These are phyloP conservation scores for Austroboletus eburneus DNA, from an alignment of 768 basidiomycete genomes.

Conservation along the genomic window DNA sequence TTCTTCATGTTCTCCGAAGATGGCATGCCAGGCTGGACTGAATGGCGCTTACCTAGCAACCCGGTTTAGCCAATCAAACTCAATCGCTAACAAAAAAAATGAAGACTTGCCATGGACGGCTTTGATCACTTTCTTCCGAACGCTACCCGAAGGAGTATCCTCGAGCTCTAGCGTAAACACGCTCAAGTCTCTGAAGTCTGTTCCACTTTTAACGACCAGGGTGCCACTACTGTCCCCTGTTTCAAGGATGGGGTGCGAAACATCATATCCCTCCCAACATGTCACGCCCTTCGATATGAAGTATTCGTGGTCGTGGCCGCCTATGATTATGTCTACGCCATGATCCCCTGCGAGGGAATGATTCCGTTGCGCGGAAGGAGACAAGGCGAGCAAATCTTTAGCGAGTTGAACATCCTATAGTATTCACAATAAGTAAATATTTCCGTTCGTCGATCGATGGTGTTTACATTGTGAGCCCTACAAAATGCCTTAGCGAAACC, in stretches of 20 bases:
- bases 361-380: conserved; percentile 48
- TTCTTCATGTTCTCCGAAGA: too few relatives aligned
- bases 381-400: conserved; percentile 55
- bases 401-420: conserved; percentile 69
- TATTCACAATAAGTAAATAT: conserved; percentile 6
- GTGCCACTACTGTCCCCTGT: conserved; percentile 65
- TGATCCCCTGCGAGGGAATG: conserved; percentile 49
- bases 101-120: not conserved
- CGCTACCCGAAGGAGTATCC: conserved; percentile 54
- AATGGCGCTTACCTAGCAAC: too few relatives aligned
- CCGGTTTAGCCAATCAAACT: too few relatives aligned
- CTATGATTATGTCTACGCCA: conserved; percentile 79
- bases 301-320: conserved; percentile 88
- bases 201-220: conserved; percentile 79
- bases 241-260: conserved; percentile 50
- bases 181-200: conserved; percentile 85
- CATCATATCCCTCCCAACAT: conserved; percentile 64
- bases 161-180: conserved; percentile 63
- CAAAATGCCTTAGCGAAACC: too few relatives aligned
- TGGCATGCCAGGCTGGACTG: too few relatives aligned
- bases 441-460: too few relatives aligned
- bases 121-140: conserved; percentile 38
- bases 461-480: too few relatives aligned
- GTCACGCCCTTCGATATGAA: conserved; percentile 64
- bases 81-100: too few relatives aligned